These are phyloP conservation scores for Colletotrichum higginsianum DNA, from an alignment of 2,329 filamentous ascomycete genomes.

Conservation along the genomic window DNA sequence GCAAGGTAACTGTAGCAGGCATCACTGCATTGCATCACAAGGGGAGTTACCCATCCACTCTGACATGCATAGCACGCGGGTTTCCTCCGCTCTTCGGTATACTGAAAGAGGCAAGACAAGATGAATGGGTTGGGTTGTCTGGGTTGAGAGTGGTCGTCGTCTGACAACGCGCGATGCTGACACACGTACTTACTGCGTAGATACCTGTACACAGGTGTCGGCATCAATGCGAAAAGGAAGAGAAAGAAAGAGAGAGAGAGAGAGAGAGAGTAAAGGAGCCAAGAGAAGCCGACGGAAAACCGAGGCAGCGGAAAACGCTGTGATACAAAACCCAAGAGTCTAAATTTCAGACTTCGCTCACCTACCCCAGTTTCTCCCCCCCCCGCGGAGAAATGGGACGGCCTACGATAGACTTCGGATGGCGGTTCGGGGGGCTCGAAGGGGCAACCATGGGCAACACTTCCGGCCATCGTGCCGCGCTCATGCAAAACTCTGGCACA, in stretches of 20 bases:
- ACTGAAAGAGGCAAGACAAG: slow-evolving; percentile 13
- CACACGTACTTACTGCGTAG: too few relatives aligned
- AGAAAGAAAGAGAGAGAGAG: too few relatives aligned
- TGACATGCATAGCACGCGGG: slow-evolving; percentile 9
- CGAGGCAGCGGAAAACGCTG: slow-evolving; percentile 27
- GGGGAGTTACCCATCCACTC: slow-evolving; percentile 13
- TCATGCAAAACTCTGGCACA: not conserved
- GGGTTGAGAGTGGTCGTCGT: too few relatives aligned
- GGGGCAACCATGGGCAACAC: slow-evolving; percentile 2
- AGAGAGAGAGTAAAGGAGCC: not conserved
- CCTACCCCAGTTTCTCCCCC: not conserved
- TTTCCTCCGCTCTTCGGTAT: not conserved
- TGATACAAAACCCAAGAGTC: slow-evolving; percentile 19
- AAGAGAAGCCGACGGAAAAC: not conserved
- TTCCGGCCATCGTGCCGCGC: not conserved
- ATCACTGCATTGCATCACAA: slow-evolving; percentile 5
- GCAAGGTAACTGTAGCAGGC: not conserved
- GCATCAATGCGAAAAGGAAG: not conserved
- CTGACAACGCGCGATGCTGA: not conserved
- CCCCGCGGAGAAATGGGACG: slow-evolving; percentile 20
- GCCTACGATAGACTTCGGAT: slow-evolving; percentile 12
- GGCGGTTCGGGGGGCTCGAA: not conserved
- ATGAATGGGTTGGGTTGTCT: not conserved
- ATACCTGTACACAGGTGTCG: too few relatives aligned
- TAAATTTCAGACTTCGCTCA: slow-evolving; percentile 30